These are phyloP conservation scores for Russula sp. DNA, from an alignment of 768 basidiomycete species.

Conservation along the genomic window DNA sequence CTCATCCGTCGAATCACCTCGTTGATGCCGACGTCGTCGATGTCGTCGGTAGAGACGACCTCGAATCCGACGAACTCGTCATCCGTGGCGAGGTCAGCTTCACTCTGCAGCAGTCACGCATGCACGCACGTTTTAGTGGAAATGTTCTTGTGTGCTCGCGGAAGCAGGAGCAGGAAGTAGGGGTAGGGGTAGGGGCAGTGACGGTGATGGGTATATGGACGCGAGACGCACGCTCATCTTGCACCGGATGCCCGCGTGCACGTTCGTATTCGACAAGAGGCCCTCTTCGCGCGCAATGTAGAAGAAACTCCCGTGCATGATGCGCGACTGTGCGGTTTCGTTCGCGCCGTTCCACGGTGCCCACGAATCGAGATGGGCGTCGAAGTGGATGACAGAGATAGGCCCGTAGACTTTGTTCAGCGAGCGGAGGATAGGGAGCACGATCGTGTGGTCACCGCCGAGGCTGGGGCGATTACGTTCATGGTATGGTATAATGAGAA, in stretches of 20 bases:
- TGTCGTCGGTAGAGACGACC: slow-evolving; percentile 72
- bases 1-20: slow-evolving; percentile 69
- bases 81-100: slow-evolving; percentile 62
- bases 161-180: too few relatives aligned
- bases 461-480: slow-evolving; percentile 24
- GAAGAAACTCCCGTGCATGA: slow-evolving; percentile 88
- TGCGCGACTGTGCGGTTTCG: slow-evolving; percentile 49
- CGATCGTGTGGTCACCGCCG: slow-evolving; percentile 89
- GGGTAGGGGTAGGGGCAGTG: too few relatives aligned
- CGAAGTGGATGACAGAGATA: slow-evolving; percentile 79
- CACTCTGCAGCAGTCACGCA: slow-evolving; percentile 37
- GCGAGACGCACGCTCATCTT: slow-evolving; percentile 49
- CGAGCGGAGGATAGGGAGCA: slow-evolving; percentile 77
- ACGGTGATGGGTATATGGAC: too few relatives aligned
- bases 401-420: slow-evolving; percentile 76
- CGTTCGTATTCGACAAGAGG: slow-evolving; percentile 61
- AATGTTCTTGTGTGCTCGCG: background rate
- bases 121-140: background rate
- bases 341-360: slow-evolving; percentile 30
- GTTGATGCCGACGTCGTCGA: slow-evolving; percentile 70
- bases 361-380: slow-evolving; percentile 73
- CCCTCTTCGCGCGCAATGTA: slow-evolving; percentile 73
- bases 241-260: slow-evolving; percentile 84
- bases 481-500: background rate
- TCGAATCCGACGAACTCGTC: slow-evolving; percentile 62